Conservation (phyloP, 345 rosid genomes). For the Eucalyptus grandis region DNA sequence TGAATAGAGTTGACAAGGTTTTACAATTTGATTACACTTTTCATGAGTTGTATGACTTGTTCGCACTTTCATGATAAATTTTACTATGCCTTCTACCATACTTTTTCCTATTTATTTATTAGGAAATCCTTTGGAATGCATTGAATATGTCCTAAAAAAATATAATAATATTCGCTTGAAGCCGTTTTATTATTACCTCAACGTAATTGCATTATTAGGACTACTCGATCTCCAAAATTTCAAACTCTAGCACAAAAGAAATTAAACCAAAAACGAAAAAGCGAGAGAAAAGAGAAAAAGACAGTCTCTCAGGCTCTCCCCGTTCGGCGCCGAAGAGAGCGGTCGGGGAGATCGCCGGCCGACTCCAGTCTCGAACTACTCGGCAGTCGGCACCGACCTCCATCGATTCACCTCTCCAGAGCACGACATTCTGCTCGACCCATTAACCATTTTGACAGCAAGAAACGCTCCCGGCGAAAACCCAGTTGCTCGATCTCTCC, state of each 20-base stretch:
- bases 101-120: not conserved
- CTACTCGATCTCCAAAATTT: not conserved
- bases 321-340: not conserved
- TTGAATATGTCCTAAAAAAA: not conserved
- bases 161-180: not conserved
- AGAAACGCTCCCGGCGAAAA: not conserved
- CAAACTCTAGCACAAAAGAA: not conserved
- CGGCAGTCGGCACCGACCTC: not conserved
- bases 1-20: fast-evolving
- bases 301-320: not conserved
- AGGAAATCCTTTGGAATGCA: not conserved
- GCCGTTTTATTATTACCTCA: not conserved
- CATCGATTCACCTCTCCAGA: too few relatives aligned
- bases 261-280: not conserved
- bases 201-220: not conserved
- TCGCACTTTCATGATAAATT: fast-evolving
- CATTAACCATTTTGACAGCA: not conserved
- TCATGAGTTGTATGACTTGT: too few relatives aligned
- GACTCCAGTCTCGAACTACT: not conserved
- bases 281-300: not conserved
- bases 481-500: not conserved
- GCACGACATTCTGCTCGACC: not conserved
- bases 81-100: fast-evolving
- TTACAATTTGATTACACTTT: too few relatives aligned
- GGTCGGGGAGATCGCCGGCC: not conserved